Evolutionary conservation across 176 grass and related monocot genomes (phyloP), one percentile per base, ranked within the genome.

Genomic region (Oryza rufipogon): DNA sequence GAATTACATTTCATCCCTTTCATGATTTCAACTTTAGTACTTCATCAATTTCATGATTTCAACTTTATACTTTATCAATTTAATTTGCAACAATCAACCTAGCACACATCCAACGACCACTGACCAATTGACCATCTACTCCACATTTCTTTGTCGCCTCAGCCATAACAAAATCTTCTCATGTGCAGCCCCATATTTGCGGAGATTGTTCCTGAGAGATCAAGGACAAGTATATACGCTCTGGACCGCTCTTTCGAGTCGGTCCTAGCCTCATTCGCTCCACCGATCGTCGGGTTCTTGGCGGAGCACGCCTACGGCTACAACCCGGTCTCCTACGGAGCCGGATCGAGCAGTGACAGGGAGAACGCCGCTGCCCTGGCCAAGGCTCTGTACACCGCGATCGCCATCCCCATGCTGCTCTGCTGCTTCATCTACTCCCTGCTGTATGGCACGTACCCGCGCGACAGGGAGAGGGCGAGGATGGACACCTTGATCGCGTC

Each of bases 121-220:
- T 47, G 16, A 52, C 56, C 65, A 11, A 28, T 28, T 28, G 36
- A 38, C 36, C 36, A 38, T 23, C 28, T 11, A 2, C 45, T 52
- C 28, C 28, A 28, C 28, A 38, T 48, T 48, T 3, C 69, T 33
- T 42, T 9, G 68, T 22, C 1, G 13, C 26, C 46, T 14, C 81
- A 49, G 32, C 10, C 68, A 42, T 42, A 44, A 10, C 42, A 34
- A 22, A 63, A 47, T 23, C 22, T 78, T 82, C 63, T 88, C 38
- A 52, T 80, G 30, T 87, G 81, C 84, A 98, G 96, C 66, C 96
- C 93, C 13, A 98, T 98, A 60, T 98, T 98, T 76, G 96, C 93
- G 8, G 96, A 95, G 82, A 98, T 95, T 16, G 96, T 98, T 72
- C 93, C 93, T 54, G 91, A 92, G 83, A 93, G 87, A 85, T 95